Evolutionary conservation across 495 filamentous ascomycete species (phyloP).

Genomic region (Penicillium soppii): DNA sequence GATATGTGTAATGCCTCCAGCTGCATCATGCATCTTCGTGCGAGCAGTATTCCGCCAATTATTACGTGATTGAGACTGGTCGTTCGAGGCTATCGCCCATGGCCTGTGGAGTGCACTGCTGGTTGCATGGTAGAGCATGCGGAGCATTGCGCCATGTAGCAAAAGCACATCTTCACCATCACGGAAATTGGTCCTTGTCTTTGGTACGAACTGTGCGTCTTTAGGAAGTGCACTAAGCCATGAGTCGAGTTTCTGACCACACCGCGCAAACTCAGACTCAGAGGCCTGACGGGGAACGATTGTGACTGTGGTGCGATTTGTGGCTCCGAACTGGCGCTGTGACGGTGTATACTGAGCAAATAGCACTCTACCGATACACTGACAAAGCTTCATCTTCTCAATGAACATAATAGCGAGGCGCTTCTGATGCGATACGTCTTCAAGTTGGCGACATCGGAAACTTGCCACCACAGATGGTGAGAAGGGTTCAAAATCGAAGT

Average conservation of each 20-base stretch:
- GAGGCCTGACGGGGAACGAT: slow-evolving; percentile 76
- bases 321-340: slow-evolving; percentile 63
- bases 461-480: slow-evolving; percentile 44
- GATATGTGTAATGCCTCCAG: slow-evolving; percentile 73
- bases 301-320: slow-evolving; percentile 75
- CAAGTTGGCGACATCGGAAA: slow-evolving; percentile 40
- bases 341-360: slow-evolving; percentile 73
- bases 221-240: slow-evolving; percentile 69
- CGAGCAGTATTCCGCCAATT: slow-evolving; percentile 55
- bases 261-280: slow-evolving; percentile 61
- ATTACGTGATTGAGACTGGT: slow-evolving; percentile 38
- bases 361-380: slow-evolving; percentile 77
- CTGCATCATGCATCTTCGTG: slow-evolving; percentile 71
- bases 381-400: slow-evolving; percentile 79
- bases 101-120: slow-evolving; percentile 82
- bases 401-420: slow-evolving; percentile 82
- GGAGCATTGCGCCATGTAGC: slow-evolving; percentile 72
- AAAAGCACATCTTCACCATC: slow-evolving; percentile 57
- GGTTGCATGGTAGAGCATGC: slow-evolving; percentile 85
- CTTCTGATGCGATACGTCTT: slow-evolving; percentile 54
- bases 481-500: slow-evolving; percentile 72
- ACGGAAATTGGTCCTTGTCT: slow-evolving; percentile 30
- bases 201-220: slow-evolving; percentile 44
- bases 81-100: slow-evolving; percentile 60
- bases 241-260: slow-evolving; percentile 66